A percentile compares a stretch with the other conserved stretches of the same genome.
phyloP scores from a whole-genome alignment of 352 stramenopile genomes.

The Phytophthora brassicae region DNA sequence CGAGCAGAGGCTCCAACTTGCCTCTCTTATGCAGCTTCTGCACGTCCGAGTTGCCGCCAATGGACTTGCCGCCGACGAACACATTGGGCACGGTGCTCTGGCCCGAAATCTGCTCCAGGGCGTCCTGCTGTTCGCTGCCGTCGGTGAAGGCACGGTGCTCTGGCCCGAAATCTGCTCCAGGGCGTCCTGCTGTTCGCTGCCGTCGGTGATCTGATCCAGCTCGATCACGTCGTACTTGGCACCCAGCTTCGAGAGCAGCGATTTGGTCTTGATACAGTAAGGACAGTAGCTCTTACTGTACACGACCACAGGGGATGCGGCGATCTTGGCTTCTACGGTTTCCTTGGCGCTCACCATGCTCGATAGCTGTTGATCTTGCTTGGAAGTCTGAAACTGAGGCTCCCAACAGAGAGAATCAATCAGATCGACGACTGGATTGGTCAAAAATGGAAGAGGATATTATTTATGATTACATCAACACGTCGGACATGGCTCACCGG shows the following conservation, averaged over 20 bases:
- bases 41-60: conserved; percentile 96
- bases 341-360: conserved; percentile 66
- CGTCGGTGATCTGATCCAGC: conserved; percentile 53
- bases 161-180: conserved; percentile 83
- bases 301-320: conserved; percentile 55
- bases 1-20: conserved; percentile 90
- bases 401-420: no score
- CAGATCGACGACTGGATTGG: conserved; percentile 1
- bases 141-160: conserved; percentile 95
- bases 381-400: conserved; percentile 11
- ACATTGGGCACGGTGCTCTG: conserved; percentile 97
- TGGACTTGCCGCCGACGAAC: conserved; percentile 94
- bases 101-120: conserved; percentile 71
- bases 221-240: conserved; percentile 62
- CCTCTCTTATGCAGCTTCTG: conserved; percentile 84
- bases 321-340: conserved; percentile 66
- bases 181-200: conserved; percentile 59
- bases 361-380: conserved; percentile 3
- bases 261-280: conserved; percentile 89
- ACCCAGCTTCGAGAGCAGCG: conserved; percentile 54
- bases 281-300: conserved; percentile 97
- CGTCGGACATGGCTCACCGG: conserved; percentile 1
- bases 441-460: background rate
- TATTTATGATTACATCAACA: background rate
- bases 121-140: conserved; percentile 61